Percentiles rank a stretch among this genome's conserved stretches.
Conservation (phyloP, 441 rosid genomes). For the Corymbia calophylla region DNA sequence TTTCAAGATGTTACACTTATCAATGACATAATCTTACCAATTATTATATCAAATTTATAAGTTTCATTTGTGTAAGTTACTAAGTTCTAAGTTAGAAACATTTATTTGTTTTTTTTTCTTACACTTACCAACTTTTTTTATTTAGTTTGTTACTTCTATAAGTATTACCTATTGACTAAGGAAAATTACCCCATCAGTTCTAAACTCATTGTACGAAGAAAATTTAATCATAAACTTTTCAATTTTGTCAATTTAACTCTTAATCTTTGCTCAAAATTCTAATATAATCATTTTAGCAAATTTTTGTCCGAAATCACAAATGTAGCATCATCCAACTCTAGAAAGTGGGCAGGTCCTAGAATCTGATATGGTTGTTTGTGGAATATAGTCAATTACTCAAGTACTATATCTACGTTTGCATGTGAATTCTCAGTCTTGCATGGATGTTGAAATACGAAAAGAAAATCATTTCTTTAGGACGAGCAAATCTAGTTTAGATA, state of each 20-base stretch:
- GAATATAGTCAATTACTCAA: background rate
- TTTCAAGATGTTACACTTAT: too few species aligned
- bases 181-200: background rate
- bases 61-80: too few species aligned
- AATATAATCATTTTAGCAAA: background rate
- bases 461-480: background rate
- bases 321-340: background rate
- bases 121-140: too few species aligned
- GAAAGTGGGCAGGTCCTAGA: background rate
- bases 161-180: background rate
- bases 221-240: background rate
- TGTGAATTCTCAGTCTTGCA: background rate
- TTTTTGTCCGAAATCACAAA: accelerated
- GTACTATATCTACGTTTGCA: background rate
- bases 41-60: too few species aligned
- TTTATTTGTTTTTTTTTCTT: too few species aligned
- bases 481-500: too few species aligned
- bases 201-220: background rate
- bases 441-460: background rate
- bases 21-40: too few species aligned
- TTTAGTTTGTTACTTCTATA: background rate
- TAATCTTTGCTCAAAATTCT: background rate
- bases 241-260: background rate
- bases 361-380: background rate
- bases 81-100: too few species aligned